Evolutionary conservation across 129 eudicot genomes (phyloP).

Genomic region (Arctium minus): DNA sequence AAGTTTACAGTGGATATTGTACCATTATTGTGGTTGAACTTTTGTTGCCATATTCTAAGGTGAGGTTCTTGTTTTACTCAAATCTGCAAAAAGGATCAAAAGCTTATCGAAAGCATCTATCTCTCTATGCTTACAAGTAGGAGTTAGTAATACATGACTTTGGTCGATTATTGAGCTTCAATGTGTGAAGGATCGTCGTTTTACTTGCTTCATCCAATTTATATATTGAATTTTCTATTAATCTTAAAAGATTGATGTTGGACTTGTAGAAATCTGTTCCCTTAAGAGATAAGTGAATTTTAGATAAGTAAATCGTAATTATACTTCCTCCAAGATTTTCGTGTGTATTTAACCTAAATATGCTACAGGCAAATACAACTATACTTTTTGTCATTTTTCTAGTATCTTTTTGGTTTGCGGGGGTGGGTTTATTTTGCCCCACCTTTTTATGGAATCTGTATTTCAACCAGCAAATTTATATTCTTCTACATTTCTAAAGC

Average conservation of each 20-base stretch:
- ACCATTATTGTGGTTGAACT: not conserved
- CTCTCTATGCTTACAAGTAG: not conserved
- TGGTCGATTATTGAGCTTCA: not conserved
- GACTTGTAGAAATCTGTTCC: not conserved
- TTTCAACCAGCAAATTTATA: not conserved
- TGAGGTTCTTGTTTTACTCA: not conserved
- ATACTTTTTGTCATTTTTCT: not conserved
- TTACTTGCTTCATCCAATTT: not conserved
- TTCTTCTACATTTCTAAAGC: not conserved
- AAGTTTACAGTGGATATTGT: not conserved
- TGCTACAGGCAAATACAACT: slow-evolving; percentile 10
- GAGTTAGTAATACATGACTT: not conserved
- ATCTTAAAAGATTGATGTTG: not conserved
- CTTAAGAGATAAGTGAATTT: not conserved
- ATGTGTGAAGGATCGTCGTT: not conserved
- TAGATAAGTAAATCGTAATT: not conserved
- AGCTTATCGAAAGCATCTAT: not conserved
- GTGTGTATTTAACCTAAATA: not conserved
- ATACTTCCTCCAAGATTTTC: not conserved
- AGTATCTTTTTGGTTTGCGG: not conserved
- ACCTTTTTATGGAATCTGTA: not conserved
- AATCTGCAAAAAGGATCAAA: not conserved
- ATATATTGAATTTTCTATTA: not conserved
- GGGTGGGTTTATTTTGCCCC: not conserved
- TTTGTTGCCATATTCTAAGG: not conserved